Evolutionary conservation across 768 basidiomycete genomes (phyloP), one percentile per base, ranked within the genome.

Genomic region (Chiua virens): DNA sequence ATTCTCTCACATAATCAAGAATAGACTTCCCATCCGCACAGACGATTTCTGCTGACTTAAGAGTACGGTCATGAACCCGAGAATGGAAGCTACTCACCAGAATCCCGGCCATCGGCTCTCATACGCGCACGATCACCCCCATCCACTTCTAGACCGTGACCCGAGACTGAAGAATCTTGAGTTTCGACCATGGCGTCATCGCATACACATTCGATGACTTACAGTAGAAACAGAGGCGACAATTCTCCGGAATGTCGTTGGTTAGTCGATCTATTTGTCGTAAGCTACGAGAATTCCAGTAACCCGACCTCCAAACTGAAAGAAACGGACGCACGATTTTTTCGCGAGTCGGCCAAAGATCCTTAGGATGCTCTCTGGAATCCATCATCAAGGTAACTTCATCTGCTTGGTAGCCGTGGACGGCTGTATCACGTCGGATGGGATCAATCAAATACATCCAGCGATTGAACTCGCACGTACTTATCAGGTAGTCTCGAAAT

Each of bases 221-320:
- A 81, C 80, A 83, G 36, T 80, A 78, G 54, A 83, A 80, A 44
- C 79, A 74, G 59, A 79, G 75, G 1, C 62, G 72, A 53, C 80
- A 79, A 0, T 75, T 75, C 1, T 73, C 63, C n/a, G 63, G 53
- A 3, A 76, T 72, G 40, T 69, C 76, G 11, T 64, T 53, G 1
- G 79, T 75, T 5, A 83, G 64, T 3, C 71, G 66, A 5, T 69
- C 52, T 36, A 81, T 77, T 34, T 73, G 71, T 4, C 57, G 58
- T 15, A 77, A 50, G n/a, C 78, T 44, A 44, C 2, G 15, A 34
- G 17, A 34, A 6, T 34, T 34, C 17, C 17, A 34, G 15, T 7
- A 14, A 23, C n/a, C n/a, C n/a, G 13, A 14, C 30, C 10, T 17
- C 34, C 27, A n/a, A 30, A 42, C 4, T 3, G n/a, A 13, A n/a